Base-by-base conservation (phyloP, 371 early-diverging fungal species). In the Mucor plumbeus region DNA sequence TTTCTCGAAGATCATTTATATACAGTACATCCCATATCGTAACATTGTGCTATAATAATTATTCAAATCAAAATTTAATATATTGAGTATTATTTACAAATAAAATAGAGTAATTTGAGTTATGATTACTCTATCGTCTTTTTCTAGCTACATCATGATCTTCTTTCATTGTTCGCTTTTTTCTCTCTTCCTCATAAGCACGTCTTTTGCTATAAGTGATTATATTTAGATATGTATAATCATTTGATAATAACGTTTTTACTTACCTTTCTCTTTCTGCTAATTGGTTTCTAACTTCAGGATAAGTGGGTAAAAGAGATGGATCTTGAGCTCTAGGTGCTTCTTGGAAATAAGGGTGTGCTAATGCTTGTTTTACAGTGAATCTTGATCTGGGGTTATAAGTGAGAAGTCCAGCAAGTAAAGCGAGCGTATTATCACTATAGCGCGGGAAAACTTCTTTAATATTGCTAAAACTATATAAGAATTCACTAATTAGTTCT, bases 341-440 rank as follows among this genome's bases (percentile, higher is more conserved):
- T 68, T 94, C 94, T 26, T 75, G 73, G 72, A 95, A 94, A 65
- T 92, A 95, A 38, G 89, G 77, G 73, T 95, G 95, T 5, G 82
- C 70, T 41, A 95, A 73, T 13, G 96, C 95, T 60, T 88, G 87
- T 44, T 85, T 81, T 15, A 89, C 92, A 5, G 83, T 82, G 10
- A 95, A 69, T 44, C 98, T 88, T 67, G 87, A 82, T 43, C 73
- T 74, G 4, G 97, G 98, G 65, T 92, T 87, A 62, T 92, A 94
- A 0, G 90, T 88, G 33, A 98, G 82, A 55, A 98, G 72, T 10
- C 86, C 87, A 19, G 88, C 84, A 14, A 98, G 76, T 17, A 98
- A 81, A n/a, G 86, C 78, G 13, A 90, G 69, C 0, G 94, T 91
- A 40, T 85, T 82, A 31, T 85, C 80, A 33, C 87, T 83, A 40